A percentile compares a stretch with the other conserved stretches of the same genome.
phyloP scores from a whole-genome alignment of 1,139 yeast genomes.

The Candida albicans region DNA sequence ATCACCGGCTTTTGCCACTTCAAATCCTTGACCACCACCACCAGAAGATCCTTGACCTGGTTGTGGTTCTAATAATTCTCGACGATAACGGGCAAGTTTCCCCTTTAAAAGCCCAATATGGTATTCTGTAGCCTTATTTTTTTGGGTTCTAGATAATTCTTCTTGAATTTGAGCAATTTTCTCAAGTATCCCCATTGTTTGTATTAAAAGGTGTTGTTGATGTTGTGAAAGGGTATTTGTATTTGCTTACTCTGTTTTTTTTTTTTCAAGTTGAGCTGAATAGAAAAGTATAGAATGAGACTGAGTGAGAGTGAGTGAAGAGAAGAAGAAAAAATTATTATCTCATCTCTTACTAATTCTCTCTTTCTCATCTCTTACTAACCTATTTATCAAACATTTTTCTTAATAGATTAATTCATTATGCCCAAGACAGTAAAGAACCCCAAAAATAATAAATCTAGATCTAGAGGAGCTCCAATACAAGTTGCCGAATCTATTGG shows the following conservation, averaged over 20 bases:
- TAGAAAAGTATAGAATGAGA: too few species aligned
- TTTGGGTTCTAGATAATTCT: constrained; percentile 92
- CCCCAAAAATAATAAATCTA: constrained; percentile 12
- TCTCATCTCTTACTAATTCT: not conserved
- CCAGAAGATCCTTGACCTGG: constrained; percentile 68
- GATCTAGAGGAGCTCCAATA: constrained; percentile 15
- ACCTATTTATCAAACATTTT: not conserved
- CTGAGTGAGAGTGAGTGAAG: too few species aligned
- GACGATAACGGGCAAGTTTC: constrained; percentile 88
- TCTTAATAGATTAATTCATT: not conserved
- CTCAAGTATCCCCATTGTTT: constrained; percentile 45
- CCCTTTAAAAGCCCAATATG: constrained; percentile 94
- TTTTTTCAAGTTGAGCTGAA: too few species aligned
- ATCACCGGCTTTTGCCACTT: constrained; percentile 93
- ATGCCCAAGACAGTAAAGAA: constrained; percentile 14
- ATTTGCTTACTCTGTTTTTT: not conserved
- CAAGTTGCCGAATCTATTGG: constrained; percentile 35
- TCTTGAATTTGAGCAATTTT: constrained; percentile 89
- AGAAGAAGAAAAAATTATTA: too few species aligned
- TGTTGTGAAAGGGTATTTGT: too few species aligned
- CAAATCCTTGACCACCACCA: constrained; percentile 85
- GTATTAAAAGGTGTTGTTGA: too few species aligned
- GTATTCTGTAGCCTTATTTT: constrained; percentile 96
- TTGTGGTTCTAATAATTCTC: constrained; percentile 88
- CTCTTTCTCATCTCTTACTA: constrained; percentile 1